Evolutionary conservation across 1,139 yeast genomes (phyloP), one percentile per base, ranked within the genome.

Genomic region (Pichia sp.): DNA sequence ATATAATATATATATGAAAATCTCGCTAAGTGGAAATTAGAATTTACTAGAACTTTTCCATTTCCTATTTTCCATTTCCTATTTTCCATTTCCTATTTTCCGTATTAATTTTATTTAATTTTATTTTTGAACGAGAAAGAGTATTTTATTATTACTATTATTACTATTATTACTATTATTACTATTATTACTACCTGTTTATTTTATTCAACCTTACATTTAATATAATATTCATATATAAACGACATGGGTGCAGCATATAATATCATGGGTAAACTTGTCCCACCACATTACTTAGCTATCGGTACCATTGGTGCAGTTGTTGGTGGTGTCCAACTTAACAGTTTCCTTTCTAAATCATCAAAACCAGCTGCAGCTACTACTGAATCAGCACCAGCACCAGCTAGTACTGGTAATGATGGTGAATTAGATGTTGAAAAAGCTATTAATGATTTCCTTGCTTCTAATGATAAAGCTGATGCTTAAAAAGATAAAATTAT

Each of bases 381-480:
- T 5, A 18, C 70, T 32, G 62, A 70, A n/a, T 65, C 66, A 8
- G 10, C 34, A 8, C 9, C 39, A 18, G 66, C 66, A 30, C 42
- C 52, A 35, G 62, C 70, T 11, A 65, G 65, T 27, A 59, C 65
- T 31, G 68, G 81, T 11, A 65, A 65, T 27, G 60, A 65, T 31
- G 68, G 81, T n/a, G 86, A 81, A 47, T 68, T 81, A 49, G 85
- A 81, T 58, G 74, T 80, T 53, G 86, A 80, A 60, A 78, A 79
- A 62, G 67, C 78, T 58, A 66, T 82, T 48, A 58, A 58, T 39
- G 63, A 62, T 41, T 62, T 60, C 53, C 50, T 63, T 39, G 49
- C 60, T 28, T 54, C 64, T 28, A 30, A 39, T 27, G 52, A 50
- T 25, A 58, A 56, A 32, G 36, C 43, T 31, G 39, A 36, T 9